Evolutionary conservation across 768 basidiomycete species (phyloP).

Genomic region (Russula emetica): DNA sequence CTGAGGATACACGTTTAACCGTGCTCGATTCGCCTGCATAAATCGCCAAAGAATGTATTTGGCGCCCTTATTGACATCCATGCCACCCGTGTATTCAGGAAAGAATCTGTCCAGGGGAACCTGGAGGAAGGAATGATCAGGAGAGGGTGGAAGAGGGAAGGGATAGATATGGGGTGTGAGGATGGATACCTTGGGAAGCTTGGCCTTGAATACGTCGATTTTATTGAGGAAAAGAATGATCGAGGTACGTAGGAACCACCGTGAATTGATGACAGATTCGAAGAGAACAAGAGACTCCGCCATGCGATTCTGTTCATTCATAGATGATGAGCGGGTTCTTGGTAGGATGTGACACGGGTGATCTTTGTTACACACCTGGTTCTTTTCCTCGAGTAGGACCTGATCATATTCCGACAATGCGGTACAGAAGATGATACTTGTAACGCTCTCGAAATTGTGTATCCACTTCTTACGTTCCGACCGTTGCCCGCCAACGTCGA

Average conservation of each 20-base stretch:
- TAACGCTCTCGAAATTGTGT: slow-evolving; percentile 71
- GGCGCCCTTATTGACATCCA: slow-evolving; percentile 90
- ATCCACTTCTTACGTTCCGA: slow-evolving; percentile 61
- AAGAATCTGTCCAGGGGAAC: slow-evolving; percentile 76
- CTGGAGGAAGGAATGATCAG: slow-evolving; percentile 33
- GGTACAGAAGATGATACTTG: slow-evolving; percentile 74
- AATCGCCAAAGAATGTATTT: slow-evolving; percentile 95
- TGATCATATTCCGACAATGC: slow-evolving; percentile 75
- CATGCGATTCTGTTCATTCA: slow-evolving; percentile 59
- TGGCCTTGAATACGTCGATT: slow-evolving; percentile 74
- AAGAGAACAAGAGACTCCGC: slow-evolving; percentile 69
- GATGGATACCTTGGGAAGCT: slow-evolving; percentile 52
- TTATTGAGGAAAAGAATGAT: slow-evolving; percentile 70
- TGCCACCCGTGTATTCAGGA: slow-evolving; percentile 83
- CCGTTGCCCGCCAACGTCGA: slow-evolving; percentile 68
- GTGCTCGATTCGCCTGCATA: slow-evolving; percentile 83
- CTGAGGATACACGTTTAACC: slow-evolving; percentile 90
- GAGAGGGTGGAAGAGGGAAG: neutral
- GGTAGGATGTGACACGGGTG: neutral
- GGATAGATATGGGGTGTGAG: neutral
- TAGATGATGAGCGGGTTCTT: neutral
- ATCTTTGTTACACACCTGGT: slow-evolving; percentile 43
- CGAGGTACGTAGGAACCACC: slow-evolving; percentile 65
- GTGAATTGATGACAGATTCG: slow-evolving; percentile 73
- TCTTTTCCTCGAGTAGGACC: slow-evolving; percentile 63